phyloP scores from a whole-genome alignment of 352 stramenopile species.

The Elongisporangium undulatum region DNA sequence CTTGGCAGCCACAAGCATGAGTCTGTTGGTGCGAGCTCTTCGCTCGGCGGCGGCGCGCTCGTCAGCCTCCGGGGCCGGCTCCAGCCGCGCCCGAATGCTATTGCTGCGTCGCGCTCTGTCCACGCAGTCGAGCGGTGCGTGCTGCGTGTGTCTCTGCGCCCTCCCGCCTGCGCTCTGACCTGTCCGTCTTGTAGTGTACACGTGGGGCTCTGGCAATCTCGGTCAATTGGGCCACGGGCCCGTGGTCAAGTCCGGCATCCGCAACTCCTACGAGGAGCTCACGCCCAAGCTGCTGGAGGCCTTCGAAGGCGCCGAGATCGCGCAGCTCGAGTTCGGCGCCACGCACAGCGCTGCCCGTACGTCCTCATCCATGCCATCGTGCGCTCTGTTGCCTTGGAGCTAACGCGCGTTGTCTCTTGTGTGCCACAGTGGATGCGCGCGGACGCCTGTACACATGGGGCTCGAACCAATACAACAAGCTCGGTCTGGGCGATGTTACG shows the following conservation, averaged over 20 bases:
- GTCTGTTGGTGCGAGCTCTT: slow-evolving; percentile 46
- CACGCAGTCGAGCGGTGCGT: slow-evolving; percentile 63
- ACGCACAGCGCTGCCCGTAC: slow-evolving; percentile 79
- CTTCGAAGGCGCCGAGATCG: slow-evolving; percentile 58
- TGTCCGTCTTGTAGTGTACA: slow-evolving; percentile 42
- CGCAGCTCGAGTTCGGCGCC: slow-evolving; percentile 67
- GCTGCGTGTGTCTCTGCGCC: neutral
- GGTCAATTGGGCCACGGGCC: slow-evolving; percentile 78
- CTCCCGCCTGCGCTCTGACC: neutral
- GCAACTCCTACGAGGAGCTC: slow-evolving; percentile 82
- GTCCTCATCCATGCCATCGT: slow-evolving; percentile 15
- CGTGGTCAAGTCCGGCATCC: slow-evolving; percentile 83
- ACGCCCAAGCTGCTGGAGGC: slow-evolving; percentile 64
- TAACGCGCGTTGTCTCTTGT: slow-evolving; percentile 4
- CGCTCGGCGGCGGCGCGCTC: slow-evolving; percentile 12
- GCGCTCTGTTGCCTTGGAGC: slow-evolving; percentile 3
- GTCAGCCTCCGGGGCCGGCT: slow-evolving; percentile 9
- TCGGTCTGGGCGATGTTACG: slow-evolving; percentile 43
- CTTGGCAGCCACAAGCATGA: slow-evolving; percentile 21
- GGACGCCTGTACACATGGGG: slow-evolving; percentile 81
- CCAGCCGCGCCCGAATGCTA: slow-evolving; percentile 10
- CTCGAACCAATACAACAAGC: slow-evolving; percentile 89
- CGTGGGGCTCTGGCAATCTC: slow-evolving; percentile 82
- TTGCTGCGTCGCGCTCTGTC: slow-evolving; percentile 28
- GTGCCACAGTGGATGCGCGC: slow-evolving; percentile 50